Percentiles rank a stretch among this genome's conserved stretches.
phyloP scores from a whole-genome alignment of 768 basidiomycete species.

The Coprinopsis strossmayeri region DNA sequence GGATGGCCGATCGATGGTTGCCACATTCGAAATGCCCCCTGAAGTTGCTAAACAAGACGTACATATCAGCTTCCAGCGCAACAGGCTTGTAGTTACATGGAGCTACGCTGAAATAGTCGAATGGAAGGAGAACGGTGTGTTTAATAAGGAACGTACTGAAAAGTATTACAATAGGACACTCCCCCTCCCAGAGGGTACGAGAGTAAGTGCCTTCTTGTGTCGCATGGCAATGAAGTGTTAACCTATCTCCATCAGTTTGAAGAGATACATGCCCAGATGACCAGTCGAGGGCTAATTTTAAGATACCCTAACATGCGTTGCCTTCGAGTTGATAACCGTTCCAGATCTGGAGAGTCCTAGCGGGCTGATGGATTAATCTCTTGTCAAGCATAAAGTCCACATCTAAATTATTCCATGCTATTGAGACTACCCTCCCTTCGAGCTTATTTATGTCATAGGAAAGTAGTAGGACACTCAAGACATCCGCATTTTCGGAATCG shows the following conservation, averaged over 20 bases:
- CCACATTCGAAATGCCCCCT: conserved; percentile 61
- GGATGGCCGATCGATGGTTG: conserved; percentile 64
- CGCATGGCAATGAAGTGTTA: neutral
- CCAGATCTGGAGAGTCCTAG: conserved; percentile 36
- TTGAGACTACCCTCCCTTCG: too few species aligned
- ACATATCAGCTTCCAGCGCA: conserved; percentile 66
- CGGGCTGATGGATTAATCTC: neutral
- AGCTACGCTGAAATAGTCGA: conserved; percentile 52
- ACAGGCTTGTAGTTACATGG: conserved; percentile 63
- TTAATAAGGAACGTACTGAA: conserved; percentile 59
- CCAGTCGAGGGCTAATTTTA: conserved; percentile 51
- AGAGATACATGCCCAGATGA: conserved; percentile 65
- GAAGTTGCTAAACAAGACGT: conserved; percentile 69
- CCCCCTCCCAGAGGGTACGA: conserved; percentile 69
- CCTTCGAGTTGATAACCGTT: conserved; percentile 35
- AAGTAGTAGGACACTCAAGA: too few species aligned
- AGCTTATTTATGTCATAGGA: too few species aligned
- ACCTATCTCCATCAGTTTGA: conserved; percentile 46
- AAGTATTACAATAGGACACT: conserved; percentile 60
- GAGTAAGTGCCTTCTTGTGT: conserved; percentile 32
- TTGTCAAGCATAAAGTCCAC: too few species aligned
- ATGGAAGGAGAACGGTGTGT: conserved; percentile 50
- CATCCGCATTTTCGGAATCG: too few species aligned
- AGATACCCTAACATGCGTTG: conserved; percentile 61
- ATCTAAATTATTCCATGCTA: too few species aligned